Evolutionary conservation across 1,284 basidiomycete species (phyloP).

Genomic region (Malassezia sp.): DNA sequence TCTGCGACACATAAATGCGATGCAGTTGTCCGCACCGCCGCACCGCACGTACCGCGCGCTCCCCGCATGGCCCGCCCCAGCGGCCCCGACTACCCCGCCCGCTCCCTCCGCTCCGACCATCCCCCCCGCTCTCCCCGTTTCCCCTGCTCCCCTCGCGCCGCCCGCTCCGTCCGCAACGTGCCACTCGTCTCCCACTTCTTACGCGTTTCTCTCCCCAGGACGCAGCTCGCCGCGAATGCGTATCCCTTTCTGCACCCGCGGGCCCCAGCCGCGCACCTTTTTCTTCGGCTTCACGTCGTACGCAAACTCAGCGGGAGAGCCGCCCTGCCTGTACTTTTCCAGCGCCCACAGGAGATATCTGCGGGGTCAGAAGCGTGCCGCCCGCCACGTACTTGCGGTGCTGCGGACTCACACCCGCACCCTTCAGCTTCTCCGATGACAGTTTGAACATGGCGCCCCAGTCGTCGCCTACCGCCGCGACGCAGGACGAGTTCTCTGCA

Average conservation of each 20-base stretch:
- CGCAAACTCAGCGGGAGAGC: constrained; percentile 55
- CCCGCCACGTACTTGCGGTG: constrained; percentile 59
- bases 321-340: constrained; percentile 60
- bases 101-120: too few relatives aligned
- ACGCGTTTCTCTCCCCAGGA: constrained; percentile 31
- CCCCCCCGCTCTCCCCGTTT: too few relatives aligned
- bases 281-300: constrained; percentile 59
- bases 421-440: constrained; percentile 55
- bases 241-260: constrained; percentile 60
- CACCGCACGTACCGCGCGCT: too few relatives aligned
- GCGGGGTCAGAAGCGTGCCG: constrained; percentile 52
- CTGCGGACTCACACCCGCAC: constrained; percentile 56
- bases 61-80: too few relatives aligned
- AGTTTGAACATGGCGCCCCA: constrained; percentile 63
- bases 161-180: background rate
- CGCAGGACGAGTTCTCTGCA: constrained; percentile 33
- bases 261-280: constrained; percentile 59
- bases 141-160: too few relatives aligned
- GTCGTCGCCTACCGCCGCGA: constrained; percentile 47
- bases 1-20: too few relatives aligned
- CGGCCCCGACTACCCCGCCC: too few relatives aligned
- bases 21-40: too few relatives aligned
- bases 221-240: constrained; percentile 32
- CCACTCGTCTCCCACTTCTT: background rate
- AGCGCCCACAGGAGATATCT: constrained; percentile 71